These are phyloP conservation scores for Clitopilus hobsonii DNA, from an alignment of 768 basidiomycete genomes.

Conservation along the genomic window DNA sequence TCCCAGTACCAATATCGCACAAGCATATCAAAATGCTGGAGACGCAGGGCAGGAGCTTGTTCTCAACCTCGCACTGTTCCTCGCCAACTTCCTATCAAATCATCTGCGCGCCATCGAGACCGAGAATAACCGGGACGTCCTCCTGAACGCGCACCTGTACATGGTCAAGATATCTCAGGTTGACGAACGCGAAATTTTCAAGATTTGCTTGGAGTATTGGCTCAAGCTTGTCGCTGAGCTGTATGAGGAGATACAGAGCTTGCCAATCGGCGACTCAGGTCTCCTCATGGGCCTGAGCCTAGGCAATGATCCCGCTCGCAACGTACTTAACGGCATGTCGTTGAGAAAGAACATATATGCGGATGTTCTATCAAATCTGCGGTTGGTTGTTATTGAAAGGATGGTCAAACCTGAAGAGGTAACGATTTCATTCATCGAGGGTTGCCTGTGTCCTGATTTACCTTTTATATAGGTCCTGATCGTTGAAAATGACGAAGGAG, in stretches of 20 bases:
- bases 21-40: slow-evolving; percentile 83
- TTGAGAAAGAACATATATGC: slow-evolving; percentile 92
- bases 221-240: slow-evolving; percentile 91
- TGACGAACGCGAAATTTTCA: slow-evolving; percentile 98
- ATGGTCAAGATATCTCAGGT: slow-evolving; percentile 98
- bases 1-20: slow-evolving; percentile 89
- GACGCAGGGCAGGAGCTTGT: slow-evolving; percentile 96
- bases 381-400: slow-evolving; percentile 93
- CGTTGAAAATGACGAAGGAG: slow-evolving; percentile 98
- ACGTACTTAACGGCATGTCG: slow-evolving; percentile 71
- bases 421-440: slow-evolving; percentile 37
- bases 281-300: slow-evolving; percentile 87
- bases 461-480: slow-evolving; percentile 71
- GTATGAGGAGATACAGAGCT: slow-evolving; percentile 93
- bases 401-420: slow-evolving; percentile 99
- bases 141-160: slow-evolving; percentile 95
- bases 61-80: slow-evolving; percentile 95
- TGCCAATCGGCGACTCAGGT: slow-evolving; percentile 85
- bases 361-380: slow-evolving; percentile 90
- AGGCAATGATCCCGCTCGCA: slow-evolving; percentile 54
- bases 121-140: slow-evolving; percentile 82
- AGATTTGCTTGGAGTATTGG: slow-evolving; percentile 99
- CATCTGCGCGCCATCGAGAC: slow-evolving; percentile 95
- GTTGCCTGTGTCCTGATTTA: not conserved
- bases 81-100: slow-evolving; percentile 90